Conservation (phyloP, 2,329 filamentous ascomycete species). For the Penicillium sp. region DNA sequence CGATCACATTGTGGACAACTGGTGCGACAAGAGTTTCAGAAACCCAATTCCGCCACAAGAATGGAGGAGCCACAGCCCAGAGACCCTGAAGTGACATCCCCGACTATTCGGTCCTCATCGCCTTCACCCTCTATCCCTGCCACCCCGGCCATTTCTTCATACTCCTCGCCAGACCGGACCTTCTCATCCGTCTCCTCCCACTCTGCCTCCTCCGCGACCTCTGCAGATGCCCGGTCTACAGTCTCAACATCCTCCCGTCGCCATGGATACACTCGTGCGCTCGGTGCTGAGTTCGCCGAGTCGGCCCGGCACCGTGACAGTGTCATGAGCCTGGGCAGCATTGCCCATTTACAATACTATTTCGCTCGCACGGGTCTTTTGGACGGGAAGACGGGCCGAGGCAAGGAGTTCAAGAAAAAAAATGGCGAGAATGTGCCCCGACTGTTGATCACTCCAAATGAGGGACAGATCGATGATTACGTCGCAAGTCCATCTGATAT, state of each 20-base stretch:
- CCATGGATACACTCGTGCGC: slow-evolving; percentile 83
- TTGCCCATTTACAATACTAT: slow-evolving; percentile 96
- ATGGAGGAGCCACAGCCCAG: slow-evolving; percentile 31
- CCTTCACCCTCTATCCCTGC: slow-evolving; percentile 43
- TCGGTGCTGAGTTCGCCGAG: slow-evolving; percentile 83
- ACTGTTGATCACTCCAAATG: slow-evolving; percentile 40
- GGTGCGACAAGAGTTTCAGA: slow-evolving; percentile 14
- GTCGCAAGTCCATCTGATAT: slow-evolving; percentile 54
- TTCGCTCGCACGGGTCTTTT: slow-evolving; percentile 92
- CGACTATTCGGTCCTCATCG: slow-evolving; percentile 36
- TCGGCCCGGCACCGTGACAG: slow-evolving; percentile 90
- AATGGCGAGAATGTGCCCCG: slow-evolving; percentile 41
- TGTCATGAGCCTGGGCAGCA: slow-evolving; percentile 93
- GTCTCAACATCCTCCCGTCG: slow-evolving; percentile 52
- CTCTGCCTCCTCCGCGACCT: slow-evolving; percentile 47
- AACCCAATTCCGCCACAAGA: slow-evolving; percentile 7
- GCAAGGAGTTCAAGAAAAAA: slow-evolving; percentile 67
- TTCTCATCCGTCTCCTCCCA: slow-evolving; percentile 48
- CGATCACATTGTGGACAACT: slow-evolving; percentile 1
- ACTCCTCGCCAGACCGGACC: slow-evolving; percentile 45
- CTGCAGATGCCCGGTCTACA: slow-evolving; percentile 44
- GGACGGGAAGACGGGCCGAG: slow-evolving; percentile 88
- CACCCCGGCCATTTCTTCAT: slow-evolving; percentile 46
- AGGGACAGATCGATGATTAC: slow-evolving; percentile 43
- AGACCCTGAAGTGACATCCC: slow-evolving; percentile 16